Conservation (phyloP, 805 yeast species). For the Zygosaccharomyces lentus region DNA sequence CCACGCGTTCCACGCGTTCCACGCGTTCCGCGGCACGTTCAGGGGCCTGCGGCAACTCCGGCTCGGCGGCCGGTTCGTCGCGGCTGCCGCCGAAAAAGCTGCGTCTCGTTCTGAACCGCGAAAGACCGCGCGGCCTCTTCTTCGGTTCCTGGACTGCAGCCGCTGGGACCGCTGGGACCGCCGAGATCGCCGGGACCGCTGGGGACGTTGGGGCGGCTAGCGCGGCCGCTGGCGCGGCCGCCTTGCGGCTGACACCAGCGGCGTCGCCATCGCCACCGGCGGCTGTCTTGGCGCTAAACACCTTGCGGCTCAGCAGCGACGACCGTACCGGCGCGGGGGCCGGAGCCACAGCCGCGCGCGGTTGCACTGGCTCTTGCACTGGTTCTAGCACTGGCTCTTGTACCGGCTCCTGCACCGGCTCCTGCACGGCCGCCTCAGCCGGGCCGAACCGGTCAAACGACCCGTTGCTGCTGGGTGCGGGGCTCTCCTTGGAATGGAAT, state of each 20-base stretch:
- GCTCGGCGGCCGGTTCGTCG: not conserved
- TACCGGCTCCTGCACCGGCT: too few relatives aligned
- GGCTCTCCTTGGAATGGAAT: not conserved
- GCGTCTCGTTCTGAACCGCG: not conserved
- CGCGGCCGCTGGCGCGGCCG: not conserved
- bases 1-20: too few relatives aligned
- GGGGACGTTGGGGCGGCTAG: too few relatives aligned
- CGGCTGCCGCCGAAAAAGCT: not conserved
- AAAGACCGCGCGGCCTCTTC: not conserved
- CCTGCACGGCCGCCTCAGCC: too few relatives aligned
- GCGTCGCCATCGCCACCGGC: not conserved
- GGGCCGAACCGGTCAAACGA: not conserved
- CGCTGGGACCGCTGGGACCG: not conserved
- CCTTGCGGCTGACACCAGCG: not conserved
- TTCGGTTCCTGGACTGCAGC: not conserved
- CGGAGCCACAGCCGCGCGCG: too few relatives aligned
- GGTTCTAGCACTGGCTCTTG: too few relatives aligned
- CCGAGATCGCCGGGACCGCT: not conserved
- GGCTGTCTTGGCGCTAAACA: not conserved
- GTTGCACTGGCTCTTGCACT: too few relatives aligned
- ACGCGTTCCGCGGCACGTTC: too few relatives aligned
- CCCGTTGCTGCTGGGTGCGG: not conserved
- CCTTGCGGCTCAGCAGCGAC: too few relatives aligned
- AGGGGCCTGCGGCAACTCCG: not conserved
- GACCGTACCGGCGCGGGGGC: too few relatives aligned